These are phyloP conservation scores for Salix suchowensis DNA, from an alignment of 345 rosid species.

Conservation along the genomic window DNA sequence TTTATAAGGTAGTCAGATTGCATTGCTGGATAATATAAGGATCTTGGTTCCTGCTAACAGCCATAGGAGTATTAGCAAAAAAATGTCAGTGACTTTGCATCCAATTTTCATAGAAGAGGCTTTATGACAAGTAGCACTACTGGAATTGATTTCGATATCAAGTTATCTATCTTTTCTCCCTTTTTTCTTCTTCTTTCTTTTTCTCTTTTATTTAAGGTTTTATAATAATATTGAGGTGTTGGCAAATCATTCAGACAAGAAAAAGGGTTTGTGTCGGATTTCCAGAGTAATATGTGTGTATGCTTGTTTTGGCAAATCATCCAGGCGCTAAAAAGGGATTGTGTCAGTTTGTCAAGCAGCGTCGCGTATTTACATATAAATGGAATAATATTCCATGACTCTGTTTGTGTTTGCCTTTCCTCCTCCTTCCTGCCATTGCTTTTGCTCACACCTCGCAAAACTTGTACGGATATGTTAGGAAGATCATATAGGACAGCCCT, in stretches of 20 bases:
- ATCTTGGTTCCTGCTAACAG: neutral
- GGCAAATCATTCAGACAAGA: constrained; percentile 22
- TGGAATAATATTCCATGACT: constrained; percentile 7
- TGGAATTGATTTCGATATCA: constrained; percentile 26
- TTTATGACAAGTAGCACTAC: constrained; percentile 18
- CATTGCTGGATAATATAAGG: neutral
- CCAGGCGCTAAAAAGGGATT: constrained; percentile 10
- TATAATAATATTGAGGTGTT: neutral
- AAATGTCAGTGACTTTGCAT: constrained; percentile 12
- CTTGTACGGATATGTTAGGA: neutral
- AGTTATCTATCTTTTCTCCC: constrained; percentile 13
- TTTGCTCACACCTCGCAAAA: neutral
- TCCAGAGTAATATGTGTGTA: neutral
- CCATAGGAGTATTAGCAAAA: neutral
- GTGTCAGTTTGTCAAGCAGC: constrained; percentile 26
- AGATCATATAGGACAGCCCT: neutral
- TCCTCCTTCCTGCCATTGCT: neutral
- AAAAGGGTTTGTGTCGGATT: constrained; percentile 24
- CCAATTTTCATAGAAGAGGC: constrained; percentile 5
- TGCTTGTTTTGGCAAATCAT: constrained; percentile 15
- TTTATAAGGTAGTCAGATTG: neutral
- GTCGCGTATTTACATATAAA: neutral
- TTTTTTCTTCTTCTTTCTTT: neutral
- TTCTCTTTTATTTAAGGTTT: neutral
- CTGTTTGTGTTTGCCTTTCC: neutral